A percentile compares a stretch with the other conserved stretches of the same genome.
Evolutionary conservation across 768 basidiomycete species (phyloP).

Genomic region (Rhizopogon rudus): DNA sequence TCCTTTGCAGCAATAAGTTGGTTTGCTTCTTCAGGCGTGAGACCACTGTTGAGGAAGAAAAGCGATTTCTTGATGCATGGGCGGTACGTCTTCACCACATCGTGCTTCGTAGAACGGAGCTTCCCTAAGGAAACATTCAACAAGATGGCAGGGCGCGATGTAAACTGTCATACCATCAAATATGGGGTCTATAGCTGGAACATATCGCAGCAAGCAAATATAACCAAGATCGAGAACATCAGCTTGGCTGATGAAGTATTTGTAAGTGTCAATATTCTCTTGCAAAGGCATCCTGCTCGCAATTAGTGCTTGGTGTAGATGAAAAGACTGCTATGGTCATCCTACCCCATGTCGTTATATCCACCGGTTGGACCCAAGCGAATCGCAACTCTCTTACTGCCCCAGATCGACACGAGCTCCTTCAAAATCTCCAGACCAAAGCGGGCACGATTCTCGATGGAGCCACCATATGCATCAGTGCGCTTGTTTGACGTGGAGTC

Average conservation of each 20-base stretch:
- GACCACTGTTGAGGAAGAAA: constrained; percentile 31
- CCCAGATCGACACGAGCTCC: constrained; percentile 36
- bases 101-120: constrained; percentile 31
- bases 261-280: constrained; percentile 38
- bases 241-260: constrained; percentile 35
- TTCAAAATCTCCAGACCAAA: constrained; percentile 51
- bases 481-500: constrained; percentile 45
- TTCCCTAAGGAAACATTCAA: constrained; percentile 15
- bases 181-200: constrained; percentile 9
- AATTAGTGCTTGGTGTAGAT: not conserved
- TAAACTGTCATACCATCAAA: constrained; percentile 15
- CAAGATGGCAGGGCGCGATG: not conserved
- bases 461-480: constrained; percentile 60
- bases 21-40: constrained; percentile 11
- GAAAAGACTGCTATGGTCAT: not conserved
- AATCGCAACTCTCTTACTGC: constrained; percentile 36
- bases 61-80: constrained; percentile 32
- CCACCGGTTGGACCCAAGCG: constrained; percentile 42
- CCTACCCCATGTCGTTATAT: constrained; percentile 43
- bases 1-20: constrained; percentile 12
- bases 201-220: constrained; percentile 19
- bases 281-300: constrained; percentile 36
- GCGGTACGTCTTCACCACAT: constrained; percentile 34
- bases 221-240: constrained; percentile 31
- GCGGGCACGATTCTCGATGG: constrained; percentile 49